These are phyloP conservation scores for Xylaria sp. DNA, from an alignment of 2,329 filamentous ascomycete genomes.

Conservation along the genomic window DNA sequence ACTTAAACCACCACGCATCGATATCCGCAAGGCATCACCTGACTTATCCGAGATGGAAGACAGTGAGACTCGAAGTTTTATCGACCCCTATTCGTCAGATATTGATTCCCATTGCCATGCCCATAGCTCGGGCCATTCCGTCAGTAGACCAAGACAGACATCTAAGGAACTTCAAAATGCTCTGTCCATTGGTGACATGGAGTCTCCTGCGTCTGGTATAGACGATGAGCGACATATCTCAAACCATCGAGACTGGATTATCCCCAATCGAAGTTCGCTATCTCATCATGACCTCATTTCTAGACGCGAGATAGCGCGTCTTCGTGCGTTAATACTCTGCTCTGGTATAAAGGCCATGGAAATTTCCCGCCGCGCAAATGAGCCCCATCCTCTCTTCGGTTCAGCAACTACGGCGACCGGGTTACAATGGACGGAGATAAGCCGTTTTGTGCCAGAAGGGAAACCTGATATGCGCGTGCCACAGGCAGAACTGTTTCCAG, in stretches of 20 bases:
- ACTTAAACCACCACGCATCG: slow-evolving; percentile 62
- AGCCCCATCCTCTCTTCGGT: slow-evolving; percentile 54
- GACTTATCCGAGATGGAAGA: slow-evolving; percentile 48
- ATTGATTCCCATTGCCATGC: slow-evolving; percentile 50
- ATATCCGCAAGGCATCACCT: slow-evolving; percentile 57
- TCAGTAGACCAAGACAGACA: slow-evolving; percentile 48
- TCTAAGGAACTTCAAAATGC: slow-evolving; percentile 54
- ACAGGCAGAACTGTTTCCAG: slow-evolving; percentile 60
- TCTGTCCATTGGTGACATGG: slow-evolving; percentile 45
- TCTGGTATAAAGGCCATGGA: slow-evolving; percentile 92
- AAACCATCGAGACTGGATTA: slow-evolving; percentile 59
- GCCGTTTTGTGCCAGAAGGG: slow-evolving; percentile 52
- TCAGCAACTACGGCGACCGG: slow-evolving; percentile 43
- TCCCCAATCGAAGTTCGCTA: slow-evolving; percentile 57
- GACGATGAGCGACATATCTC: slow-evolving; percentile 32
- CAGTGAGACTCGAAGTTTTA: slow-evolving; percentile 32
- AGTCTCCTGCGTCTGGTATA: slow-evolving; percentile 14
- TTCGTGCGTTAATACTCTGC: slow-evolving; percentile 79
- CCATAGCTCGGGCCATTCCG: slow-evolving; percentile 43
- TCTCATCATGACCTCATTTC: slow-evolving; percentile 60
- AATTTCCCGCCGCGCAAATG: slow-evolving; percentile 74
- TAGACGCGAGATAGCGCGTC: slow-evolving; percentile 81
- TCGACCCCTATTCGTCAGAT: slow-evolving; percentile 55
- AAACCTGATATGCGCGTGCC: slow-evolving; percentile 52
- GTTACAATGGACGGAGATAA: slow-evolving; percentile 58